Percentiles rank a stretch among this genome's conserved stretches.
Conservation (phyloP, 1,139 yeast species). For the Chernovozyma sophiae-reginae region DNA sequence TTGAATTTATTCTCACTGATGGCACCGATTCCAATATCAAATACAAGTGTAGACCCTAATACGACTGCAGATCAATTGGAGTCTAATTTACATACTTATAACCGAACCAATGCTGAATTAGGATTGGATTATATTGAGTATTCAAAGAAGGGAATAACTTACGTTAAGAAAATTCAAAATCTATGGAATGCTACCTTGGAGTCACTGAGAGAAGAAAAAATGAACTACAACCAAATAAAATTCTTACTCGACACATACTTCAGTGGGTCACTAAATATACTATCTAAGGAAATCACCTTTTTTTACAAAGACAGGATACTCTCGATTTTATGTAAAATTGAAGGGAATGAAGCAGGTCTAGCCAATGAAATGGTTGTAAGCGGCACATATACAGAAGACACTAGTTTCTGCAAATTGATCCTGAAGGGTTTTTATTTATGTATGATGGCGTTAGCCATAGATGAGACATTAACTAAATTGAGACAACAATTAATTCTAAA, state of each 20-base stretch:
- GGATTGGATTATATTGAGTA: background rate
- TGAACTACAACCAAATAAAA: slow-evolving; percentile 27
- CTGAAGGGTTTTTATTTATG: slow-evolving; percentile 27
- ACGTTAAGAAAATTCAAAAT: slow-evolving; percentile 16
- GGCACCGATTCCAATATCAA: slow-evolving; percentile 1
- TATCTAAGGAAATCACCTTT: slow-evolving; percentile 20
- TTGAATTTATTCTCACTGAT: slow-evolving; percentile 28
- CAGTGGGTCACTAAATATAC: slow-evolving; percentile 11
- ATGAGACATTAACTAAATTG: slow-evolving; percentile 27
- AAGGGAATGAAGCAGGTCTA: slow-evolving; percentile 2
- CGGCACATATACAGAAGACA: slow-evolving; percentile 11
- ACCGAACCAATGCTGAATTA: background rate
- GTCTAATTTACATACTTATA: background rate
- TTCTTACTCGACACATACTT: slow-evolving; percentile 34
- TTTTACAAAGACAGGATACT: slow-evolving; percentile 28
- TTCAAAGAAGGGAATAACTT: background rate
- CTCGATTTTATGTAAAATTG: slow-evolving; percentile 1
- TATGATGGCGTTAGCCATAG: slow-evolving; percentile 30
- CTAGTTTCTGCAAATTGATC: slow-evolving; percentile 12
- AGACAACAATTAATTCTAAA: slow-evolving; percentile 14
- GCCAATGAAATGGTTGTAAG: background rate
- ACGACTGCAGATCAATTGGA: background rate
- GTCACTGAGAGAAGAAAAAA: slow-evolving; percentile 18
- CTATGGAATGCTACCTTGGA: slow-evolving; percentile 26
- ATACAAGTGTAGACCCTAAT: background rate